These are phyloP conservation scores for Dendrothele bispora DNA, from an alignment of 768 basidiomycete species.

Conservation along the genomic window DNA sequence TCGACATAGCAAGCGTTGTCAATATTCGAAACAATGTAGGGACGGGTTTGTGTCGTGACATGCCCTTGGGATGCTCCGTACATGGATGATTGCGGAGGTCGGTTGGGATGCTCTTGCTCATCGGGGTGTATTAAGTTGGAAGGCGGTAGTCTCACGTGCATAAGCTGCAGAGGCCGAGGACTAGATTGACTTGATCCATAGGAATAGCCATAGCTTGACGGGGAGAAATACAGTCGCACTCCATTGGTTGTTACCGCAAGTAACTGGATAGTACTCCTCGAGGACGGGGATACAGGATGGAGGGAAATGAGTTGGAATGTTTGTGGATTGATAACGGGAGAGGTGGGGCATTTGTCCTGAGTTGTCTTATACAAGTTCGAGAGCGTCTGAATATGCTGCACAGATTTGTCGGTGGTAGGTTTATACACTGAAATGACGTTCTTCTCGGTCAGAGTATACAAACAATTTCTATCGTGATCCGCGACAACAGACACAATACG, in stretches of 20 bases:
- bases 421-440: slow-evolving; percentile 67
- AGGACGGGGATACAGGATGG: slow-evolving; percentile 70
- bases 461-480: slow-evolving; percentile 66
- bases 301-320: slow-evolving; percentile 70
- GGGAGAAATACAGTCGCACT: slow-evolving; percentile 80
- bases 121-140: slow-evolving; percentile 76
- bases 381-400: slow-evolving; percentile 76
- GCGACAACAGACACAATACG: slow-evolving; percentile 67
- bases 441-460: slow-evolving; percentile 76
- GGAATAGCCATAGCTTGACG: slow-evolving; percentile 49
- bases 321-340: slow-evolving; percentile 68
- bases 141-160: slow-evolving; percentile 81
- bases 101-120: slow-evolving; percentile 55
- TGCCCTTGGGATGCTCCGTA: slow-evolving; percentile 50
- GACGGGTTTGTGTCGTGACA: slow-evolving; percentile 46
- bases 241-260: slow-evolving; percentile 83
- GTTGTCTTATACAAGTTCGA: slow-evolving; percentile 72
- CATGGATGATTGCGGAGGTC: slow-evolving; percentile 35
- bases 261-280: slow-evolving; percentile 69
- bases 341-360: slow-evolving; percentile 79
- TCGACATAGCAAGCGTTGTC: slow-evolving; percentile 66
- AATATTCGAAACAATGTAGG: slow-evolving; percentile 58
- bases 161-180: slow-evolving; percentile 56
- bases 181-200: slow-evolving; percentile 39
- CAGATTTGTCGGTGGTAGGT: slow-evolving; percentile 58